These are phyloP conservation scores for Cladosporium halotolerans DNA, from an alignment of 2,329 filamentous ascomycete species.

Conservation along the genomic window DNA sequence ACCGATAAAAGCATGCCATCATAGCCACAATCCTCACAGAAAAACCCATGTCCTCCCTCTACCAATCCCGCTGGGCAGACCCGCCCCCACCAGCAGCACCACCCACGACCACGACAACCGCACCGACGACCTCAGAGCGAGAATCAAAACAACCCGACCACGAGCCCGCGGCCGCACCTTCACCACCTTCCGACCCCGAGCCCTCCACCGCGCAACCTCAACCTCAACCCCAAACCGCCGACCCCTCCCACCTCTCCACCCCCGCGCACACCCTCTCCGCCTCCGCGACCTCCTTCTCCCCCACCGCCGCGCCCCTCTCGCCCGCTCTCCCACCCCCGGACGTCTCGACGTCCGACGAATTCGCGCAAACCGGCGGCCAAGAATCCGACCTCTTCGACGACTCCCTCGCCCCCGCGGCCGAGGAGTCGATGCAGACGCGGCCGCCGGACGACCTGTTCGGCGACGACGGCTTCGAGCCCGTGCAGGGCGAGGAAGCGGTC, in stretches of 20 bases:
- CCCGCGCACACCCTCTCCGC: slow-evolving; percentile 9
- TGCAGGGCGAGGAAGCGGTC: slow-evolving; percentile 33
- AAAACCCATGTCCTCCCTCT: slow-evolving; percentile 1
- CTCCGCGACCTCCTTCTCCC: slow-evolving; percentile 5
- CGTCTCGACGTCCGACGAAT: slow-evolving; percentile 23
- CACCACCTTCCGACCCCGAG: neutral
- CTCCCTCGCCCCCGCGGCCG: slow-evolving; percentile 26
- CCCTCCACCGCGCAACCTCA: neutral
- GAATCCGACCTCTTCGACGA: slow-evolving; percentile 31
- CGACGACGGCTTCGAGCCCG: slow-evolving; percentile 43
- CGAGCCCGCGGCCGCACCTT: neutral
- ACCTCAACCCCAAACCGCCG: neutral
- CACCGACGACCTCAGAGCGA: neutral
- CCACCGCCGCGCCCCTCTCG: slow-evolving; percentile 6
- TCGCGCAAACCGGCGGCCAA: slow-evolving; percentile 30
- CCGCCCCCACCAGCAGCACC: neutral
- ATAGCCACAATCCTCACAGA: neutral
- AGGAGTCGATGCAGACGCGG: slow-evolving; percentile 46
- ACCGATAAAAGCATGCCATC: neutral
- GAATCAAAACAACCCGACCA: neutral
- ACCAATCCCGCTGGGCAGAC: slow-evolving; percentile 7
- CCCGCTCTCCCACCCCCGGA: slow-evolving; percentile 15
- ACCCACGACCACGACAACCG: neutral
- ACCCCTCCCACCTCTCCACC: neutral
- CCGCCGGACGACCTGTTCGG: slow-evolving; percentile 46